Conservation (phyloP, 140 eudicot species). For the Oenanthe javanica region DNA sequence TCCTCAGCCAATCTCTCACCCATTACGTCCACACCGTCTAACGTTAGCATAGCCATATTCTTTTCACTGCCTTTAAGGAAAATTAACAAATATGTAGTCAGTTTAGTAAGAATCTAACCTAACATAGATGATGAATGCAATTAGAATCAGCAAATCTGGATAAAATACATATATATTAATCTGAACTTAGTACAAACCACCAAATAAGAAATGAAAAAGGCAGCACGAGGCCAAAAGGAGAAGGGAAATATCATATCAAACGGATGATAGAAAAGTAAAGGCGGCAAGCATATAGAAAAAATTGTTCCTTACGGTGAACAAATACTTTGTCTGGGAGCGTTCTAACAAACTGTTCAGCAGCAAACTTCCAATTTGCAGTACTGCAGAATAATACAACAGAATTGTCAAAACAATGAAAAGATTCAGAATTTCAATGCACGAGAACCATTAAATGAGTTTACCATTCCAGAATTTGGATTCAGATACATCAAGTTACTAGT, state of each 20-base stretch:
- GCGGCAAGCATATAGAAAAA: neutral
- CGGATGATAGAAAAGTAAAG: neutral
- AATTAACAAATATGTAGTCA: neutral
- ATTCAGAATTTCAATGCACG: neutral
- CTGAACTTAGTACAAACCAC: neutral
- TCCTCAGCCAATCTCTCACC: conserved; percentile 87
- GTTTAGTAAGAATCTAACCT: conserved; percentile 1
- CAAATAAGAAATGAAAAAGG: neutral
- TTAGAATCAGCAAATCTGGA: neutral
- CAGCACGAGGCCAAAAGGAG: neutral
- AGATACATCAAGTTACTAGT: neutral
- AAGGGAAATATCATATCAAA: neutral
- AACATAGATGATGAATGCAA: neutral
- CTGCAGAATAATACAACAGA: conserved; percentile 32
- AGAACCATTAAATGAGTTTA: neutral
- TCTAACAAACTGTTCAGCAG: conserved; percentile 73
- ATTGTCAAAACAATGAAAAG: neutral
- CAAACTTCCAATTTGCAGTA: conserved; percentile 80
- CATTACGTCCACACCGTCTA: conserved; percentile 99
- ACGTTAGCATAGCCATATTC: conserved; percentile 60
- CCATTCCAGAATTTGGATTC: neutral
- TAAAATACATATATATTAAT: neutral
- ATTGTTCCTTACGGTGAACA: conserved; percentile 68
- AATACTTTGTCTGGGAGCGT: conserved; percentile 66
- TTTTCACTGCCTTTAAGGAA: conserved; percentile 70